Evolutionary conservation across 73 alveolate species (phyloP).

Genomic region (Uronychia binucleata): DNA sequence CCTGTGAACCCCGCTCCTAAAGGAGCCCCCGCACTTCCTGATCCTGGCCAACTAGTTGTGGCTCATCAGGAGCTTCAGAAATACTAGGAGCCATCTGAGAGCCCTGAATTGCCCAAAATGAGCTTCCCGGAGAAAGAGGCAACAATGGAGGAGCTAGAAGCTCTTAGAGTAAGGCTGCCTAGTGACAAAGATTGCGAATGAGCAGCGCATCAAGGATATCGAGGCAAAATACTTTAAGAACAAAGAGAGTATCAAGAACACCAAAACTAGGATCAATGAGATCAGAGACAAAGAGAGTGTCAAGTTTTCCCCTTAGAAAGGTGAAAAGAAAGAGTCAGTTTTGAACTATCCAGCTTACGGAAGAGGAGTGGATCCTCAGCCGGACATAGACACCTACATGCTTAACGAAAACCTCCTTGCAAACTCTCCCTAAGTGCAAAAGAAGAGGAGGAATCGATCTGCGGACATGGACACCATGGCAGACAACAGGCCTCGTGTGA

Average conservation of each 20-base stretch:
- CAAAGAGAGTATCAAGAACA: slow-evolving; percentile 9
- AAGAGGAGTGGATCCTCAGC: slow-evolving; percentile 49
- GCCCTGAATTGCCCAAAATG: neutral
- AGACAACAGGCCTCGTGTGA: slow-evolving; percentile 36
- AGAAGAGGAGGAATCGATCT: neutral
- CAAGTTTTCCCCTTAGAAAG: slow-evolving; percentile 11
- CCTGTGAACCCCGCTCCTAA: neutral
- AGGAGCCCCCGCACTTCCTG: neutral
- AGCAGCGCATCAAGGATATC: slow-evolving; percentile 26
- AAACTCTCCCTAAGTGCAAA: slow-evolving; percentile 2
- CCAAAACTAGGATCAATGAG: slow-evolving; percentile 14
- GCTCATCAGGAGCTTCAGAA: neutral
- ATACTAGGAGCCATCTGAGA: neutral
- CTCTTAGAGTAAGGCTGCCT: neutral
- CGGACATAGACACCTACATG: slow-evolving; percentile 55
- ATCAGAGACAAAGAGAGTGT: slow-evolving; percentile 13
- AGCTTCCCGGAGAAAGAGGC: neutral
- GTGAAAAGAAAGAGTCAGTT: slow-evolving; percentile 28
- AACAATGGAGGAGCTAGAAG: neutral
- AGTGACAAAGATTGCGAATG: slow-evolving; percentile 2
- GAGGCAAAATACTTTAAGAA: slow-evolving; percentile 41
- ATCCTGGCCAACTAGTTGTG: neutral
- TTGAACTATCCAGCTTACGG: slow-evolving; percentile 57
- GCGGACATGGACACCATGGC: neutral
- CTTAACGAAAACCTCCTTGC: slow-evolving; percentile 33